phyloP scores from a whole-genome alignment of 768 basidiomycete species.

The Gelatoporia subvermispora region DNA sequence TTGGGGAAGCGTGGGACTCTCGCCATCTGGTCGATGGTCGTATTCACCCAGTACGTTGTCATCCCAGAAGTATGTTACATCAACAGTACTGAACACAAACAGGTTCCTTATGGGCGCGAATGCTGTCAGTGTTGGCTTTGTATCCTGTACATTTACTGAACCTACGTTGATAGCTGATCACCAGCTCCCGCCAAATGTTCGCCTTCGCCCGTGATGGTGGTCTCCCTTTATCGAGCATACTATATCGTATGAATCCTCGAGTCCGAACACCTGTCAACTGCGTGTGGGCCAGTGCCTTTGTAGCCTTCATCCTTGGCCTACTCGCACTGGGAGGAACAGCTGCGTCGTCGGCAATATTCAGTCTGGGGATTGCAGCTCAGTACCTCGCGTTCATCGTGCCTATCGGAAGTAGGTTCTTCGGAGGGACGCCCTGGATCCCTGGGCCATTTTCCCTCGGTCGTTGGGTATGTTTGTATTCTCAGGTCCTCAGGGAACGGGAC shows the following conservation, averaged over 20 bases:
- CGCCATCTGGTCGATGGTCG: constrained; percentile 33
- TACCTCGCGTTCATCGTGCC: constrained; percentile 25
- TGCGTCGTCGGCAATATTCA: constrained; percentile 31
- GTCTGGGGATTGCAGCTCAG: constrained; percentile 7
- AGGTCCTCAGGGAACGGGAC: no score
- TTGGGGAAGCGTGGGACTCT: constrained; percentile 31
- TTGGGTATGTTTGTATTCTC: constrained; percentile 14
- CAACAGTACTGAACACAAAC: not conserved
- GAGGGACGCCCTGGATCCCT: constrained; percentile 22
- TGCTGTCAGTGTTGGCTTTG: constrained; percentile 29
- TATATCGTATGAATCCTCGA: constrained; percentile 50
- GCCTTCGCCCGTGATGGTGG: constrained; percentile 67
- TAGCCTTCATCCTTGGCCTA: constrained; percentile 47
- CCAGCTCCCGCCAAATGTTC: constrained; percentile 58
- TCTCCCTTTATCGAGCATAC: constrained; percentile 54
- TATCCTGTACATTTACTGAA: not conserved
- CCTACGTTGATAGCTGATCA: constrained; percentile 25
- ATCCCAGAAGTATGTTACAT: not conserved
- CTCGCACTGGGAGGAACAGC: constrained; percentile 52
- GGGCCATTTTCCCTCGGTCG: constrained; percentile 33
- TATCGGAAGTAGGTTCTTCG: constrained; percentile 24
- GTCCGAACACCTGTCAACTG: constrained; percentile 52
- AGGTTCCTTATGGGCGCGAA: constrained; percentile 57
- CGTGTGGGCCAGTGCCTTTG: constrained; percentile 43
- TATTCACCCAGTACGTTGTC: constrained; percentile 20